Evolutionary conservation across 257 asterid species (phyloP).

Genomic region (Scutellaria baicalensis): DNA sequence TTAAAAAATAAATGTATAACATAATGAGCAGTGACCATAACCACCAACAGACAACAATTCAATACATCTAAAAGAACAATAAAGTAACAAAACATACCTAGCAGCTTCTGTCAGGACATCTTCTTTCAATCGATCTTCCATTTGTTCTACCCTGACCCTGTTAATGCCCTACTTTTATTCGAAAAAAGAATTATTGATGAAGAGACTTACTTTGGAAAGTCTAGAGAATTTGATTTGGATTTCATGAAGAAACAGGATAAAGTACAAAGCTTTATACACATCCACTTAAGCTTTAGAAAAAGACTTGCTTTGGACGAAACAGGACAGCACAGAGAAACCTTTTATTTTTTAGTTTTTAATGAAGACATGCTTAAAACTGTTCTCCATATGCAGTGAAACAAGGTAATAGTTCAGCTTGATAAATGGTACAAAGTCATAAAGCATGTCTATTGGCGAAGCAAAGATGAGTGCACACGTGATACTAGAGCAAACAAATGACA

Average conservation of each 20-base stretch:
- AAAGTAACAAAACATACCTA: constrained; percentile 39
- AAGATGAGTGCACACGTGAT: constrained; percentile 5
- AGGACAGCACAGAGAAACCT: background rate
- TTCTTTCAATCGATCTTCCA: constrained; percentile 96
- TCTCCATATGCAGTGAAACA: background rate
- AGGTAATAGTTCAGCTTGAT: constrained; percentile 2
- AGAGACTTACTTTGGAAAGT: constrained; percentile 15
- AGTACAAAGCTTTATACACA: constrained; percentile 11
- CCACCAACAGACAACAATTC: background rate
- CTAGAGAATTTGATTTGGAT: constrained; percentile 4
- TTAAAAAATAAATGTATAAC: constrained; percentile 16
- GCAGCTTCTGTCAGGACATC: constrained; percentile 85
- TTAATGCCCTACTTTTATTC: constrained; percentile 89
- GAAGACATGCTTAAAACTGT: background rate
- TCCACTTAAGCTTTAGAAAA: constrained; percentile 11
- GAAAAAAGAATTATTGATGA: constrained; percentile 37
- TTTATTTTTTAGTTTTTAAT: background rate
- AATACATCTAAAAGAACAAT: background rate
- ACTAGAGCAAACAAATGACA: background rate
- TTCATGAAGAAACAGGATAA: constrained; percentile 8
- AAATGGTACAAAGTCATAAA: background rate
- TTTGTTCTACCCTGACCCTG: constrained; percentile 95
- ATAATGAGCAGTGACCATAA: constrained; percentile 1
- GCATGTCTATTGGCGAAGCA: background rate
- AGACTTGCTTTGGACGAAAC: background rate